Evolutionary conservation across 192 early-diverging fungal species (phyloP), one percentile per base, ranked within the genome.

Genomic region (Linnemannia exigua): DNA sequence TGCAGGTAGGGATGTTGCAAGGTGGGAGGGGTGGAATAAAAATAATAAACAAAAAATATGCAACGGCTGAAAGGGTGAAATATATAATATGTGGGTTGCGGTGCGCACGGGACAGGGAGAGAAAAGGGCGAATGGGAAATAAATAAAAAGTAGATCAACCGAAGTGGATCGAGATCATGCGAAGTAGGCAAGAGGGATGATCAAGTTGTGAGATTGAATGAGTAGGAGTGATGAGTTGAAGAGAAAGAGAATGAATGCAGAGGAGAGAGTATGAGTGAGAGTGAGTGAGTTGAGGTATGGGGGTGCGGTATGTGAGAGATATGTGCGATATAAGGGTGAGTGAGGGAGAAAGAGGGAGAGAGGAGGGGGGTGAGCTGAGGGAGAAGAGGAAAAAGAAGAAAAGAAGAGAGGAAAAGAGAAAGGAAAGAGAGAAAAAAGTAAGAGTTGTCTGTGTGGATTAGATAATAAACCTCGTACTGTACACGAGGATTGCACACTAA

Each of bases 291-390:
- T 7, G 25, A 58, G 54, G 50, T 51, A 16, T 22, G 67, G n/a
- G 37, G n/a, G 37, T 11, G 31, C 31, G 37, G 28, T 8, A 12
- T 33, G 44, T 14, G 38, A 51, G 76, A 41, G 44, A 71, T 25
- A 37, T 58, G 69, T 15, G 15, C 25, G 36, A 28, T 58, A 48
- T 58, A 58, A 67, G 50, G 22, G 25, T 16, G 48, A 52, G 72
- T 9, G 37, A 14, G 31, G 20, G 44, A 22, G 5, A 20, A 25
- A 70, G 48, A 52, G 35, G n/a, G 12, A 47, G 33, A 52, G 38
- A 61, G 52, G 37, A 41, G 73, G 66, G 41, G 38, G 58, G 72
- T 68, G 28, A 46, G 48, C 54, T 58, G 71, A 58, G 31, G 68
- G 38, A 75, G 25, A 28, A 16, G 54, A 50, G 54, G 28, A 44